Evolutionary conservation across 345 rosid species (phyloP).

Genomic region (Microcos paniculata): DNA sequence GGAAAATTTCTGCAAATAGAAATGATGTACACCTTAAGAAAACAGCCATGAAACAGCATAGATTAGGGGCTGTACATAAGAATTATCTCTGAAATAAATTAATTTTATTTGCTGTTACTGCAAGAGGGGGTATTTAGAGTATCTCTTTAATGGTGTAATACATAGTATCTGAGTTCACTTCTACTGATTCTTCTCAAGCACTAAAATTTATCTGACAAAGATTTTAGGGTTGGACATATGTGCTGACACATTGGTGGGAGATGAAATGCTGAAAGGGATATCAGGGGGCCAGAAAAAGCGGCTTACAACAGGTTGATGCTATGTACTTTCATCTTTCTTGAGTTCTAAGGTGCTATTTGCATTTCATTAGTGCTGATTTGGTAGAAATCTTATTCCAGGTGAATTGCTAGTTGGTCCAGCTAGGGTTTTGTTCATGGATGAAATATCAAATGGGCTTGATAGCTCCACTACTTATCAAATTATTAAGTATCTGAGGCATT

Average conservation of each 20-base stretch:
- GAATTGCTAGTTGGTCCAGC: conserved; percentile 96
- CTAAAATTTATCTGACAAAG: conserved; percentile 69
- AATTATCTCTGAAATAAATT: neutral
- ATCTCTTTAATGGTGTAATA: neutral
- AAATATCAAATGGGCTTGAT: conserved; percentile 96
- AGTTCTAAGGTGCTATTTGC: neutral
- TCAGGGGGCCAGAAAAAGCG: conserved; percentile 99
- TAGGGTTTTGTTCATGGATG: conserved; percentile 97
- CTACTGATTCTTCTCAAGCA: conserved; percentile 35
- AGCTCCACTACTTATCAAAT: conserved; percentile 95
- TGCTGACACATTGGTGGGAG: conserved; percentile 95
- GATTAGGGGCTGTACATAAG: neutral
- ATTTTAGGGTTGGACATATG: conserved; percentile 96
- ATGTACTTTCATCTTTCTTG: neutral
- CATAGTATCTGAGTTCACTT: conserved; percentile 6
- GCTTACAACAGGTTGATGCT: conserved; percentile 77
- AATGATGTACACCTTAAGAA: neutral
- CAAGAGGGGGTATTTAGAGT: neutral
- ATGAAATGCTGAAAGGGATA: conserved; percentile 97
- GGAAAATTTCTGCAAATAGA: neutral
- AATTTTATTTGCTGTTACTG: neutral
- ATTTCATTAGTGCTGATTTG: conserved; percentile 22
- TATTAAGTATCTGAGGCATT: conserved; percentile 82
- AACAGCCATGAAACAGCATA: neutral
- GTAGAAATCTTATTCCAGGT: conserved; percentile 47